Evolutionary conservation across 2,329 filamentous ascomycete genomes (phyloP).

Genomic region (Leptosphaerulina australis): DNA sequence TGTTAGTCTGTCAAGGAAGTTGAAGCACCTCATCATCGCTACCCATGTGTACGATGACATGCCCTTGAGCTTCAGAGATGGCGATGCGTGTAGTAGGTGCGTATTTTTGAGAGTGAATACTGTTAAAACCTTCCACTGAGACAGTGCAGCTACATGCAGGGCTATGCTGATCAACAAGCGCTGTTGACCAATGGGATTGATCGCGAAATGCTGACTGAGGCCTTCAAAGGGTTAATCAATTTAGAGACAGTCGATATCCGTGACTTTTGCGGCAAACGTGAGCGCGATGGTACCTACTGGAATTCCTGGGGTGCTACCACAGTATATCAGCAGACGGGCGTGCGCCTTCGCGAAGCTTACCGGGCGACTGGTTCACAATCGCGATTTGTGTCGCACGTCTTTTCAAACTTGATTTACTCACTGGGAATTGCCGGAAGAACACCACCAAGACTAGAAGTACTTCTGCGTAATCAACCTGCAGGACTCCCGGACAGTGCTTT

Average conservation of each 20-base stretch:
- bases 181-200: constrained; percentile 55
- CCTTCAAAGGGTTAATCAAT: constrained; percentile 61
- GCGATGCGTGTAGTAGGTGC: constrained; percentile 15
- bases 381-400: constrained; percentile 25
- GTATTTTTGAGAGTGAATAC: not conserved
- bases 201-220: constrained; percentile 61
- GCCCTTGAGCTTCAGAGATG: constrained; percentile 22
- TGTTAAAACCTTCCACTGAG: not conserved
- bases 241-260: constrained; percentile 64
- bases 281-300: constrained; percentile 60
- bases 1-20: constrained; percentile 47
- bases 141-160: constrained; percentile 26
- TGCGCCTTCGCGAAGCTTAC: constrained; percentile 21
- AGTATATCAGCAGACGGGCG: constrained; percentile 46
- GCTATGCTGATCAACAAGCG: constrained; percentile 29
- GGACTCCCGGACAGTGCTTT: constrained; percentile 54
- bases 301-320: constrained; percentile 61
- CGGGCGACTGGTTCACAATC: constrained; percentile 11
- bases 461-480: constrained; percentile 43
- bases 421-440: constrained; percentile 41
- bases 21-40: constrained; percentile 59
- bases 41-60: constrained; percentile 43
- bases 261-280: constrained; percentile 62
- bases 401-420: constrained; percentile 28
- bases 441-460: constrained; percentile 57